Evolutionary conservation across 495 filamentous ascomycete genomes (phyloP).

Genomic region (Parathielavia appendiculata): DNA sequence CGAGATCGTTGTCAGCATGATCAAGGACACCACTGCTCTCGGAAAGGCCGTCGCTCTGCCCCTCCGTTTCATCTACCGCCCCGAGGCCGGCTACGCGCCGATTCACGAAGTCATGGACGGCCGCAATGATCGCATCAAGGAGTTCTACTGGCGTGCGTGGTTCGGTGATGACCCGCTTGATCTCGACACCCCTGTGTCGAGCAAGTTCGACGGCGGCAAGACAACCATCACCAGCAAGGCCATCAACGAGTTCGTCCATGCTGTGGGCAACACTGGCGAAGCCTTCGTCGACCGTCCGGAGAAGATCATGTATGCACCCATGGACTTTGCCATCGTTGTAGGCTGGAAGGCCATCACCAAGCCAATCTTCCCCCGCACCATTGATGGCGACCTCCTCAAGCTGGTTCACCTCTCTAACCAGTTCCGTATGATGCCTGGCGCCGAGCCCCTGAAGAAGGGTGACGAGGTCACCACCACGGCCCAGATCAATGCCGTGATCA

Average conservation of each 20-base stretch:
- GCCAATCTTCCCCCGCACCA: slow-evolving; percentile 91
- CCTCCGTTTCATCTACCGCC: slow-evolving; percentile 84
- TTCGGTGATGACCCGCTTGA: slow-evolving; percentile 84
- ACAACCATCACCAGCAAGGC: slow-evolving; percentile 81
- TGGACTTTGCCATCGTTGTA: slow-evolving; percentile 98
- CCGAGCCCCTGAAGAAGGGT: slow-evolving; percentile 87
- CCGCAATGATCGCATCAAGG: slow-evolving; percentile 93
- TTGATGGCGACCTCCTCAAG: slow-evolving; percentile 91
- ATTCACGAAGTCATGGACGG: slow-evolving; percentile 92
- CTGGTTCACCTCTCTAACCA: slow-evolving; percentile 94
- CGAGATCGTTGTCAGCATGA: slow-evolving; percentile 77
- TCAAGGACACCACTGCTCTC: slow-evolving; percentile 82
- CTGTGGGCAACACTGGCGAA: slow-evolving; percentile 95
- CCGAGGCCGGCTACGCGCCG: slow-evolving; percentile 89
- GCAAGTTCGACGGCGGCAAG: slow-evolving; percentile 82
- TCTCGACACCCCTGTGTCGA: slow-evolving; percentile 75
- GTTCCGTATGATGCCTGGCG: slow-evolving; percentile 97
- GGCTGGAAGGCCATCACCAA: slow-evolving; percentile 99
- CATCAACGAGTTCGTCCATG: slow-evolving; percentile 97
- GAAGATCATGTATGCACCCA: slow-evolving; percentile 90
- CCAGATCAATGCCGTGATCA: slow-evolving; percentile 95
- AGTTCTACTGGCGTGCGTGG: slow-evolving; percentile 96
- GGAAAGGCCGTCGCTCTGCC: slow-evolving; percentile 72
- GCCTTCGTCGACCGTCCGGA: slow-evolving; percentile 97
- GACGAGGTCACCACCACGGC: slow-evolving; percentile 90